Evolutionary conservation across 2,329 filamentous ascomycete genomes (phyloP), one percentile per base, ranked within the genome.

Genomic region (Periconia sp.): DNA sequence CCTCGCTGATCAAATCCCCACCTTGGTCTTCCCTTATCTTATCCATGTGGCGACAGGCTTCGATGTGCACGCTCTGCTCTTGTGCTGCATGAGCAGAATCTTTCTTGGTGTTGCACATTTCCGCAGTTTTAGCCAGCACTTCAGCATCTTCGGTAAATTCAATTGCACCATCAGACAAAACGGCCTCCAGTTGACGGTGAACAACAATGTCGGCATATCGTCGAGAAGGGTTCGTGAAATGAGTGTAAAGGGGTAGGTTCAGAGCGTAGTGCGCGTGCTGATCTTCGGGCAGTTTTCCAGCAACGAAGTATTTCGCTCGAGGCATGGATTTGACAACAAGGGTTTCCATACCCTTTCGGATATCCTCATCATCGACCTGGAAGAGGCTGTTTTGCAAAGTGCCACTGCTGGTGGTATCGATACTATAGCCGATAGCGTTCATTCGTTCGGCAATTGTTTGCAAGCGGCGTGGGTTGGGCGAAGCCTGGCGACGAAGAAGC

Each of bases 81-180:
- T 99, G 94, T 14, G 94, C 94, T 68, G 91, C 94, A 77, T 96
- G 93, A 1, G 94, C 92, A 13, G 92, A 97, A 72, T 99, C 94
- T 76, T 97, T 99, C 86, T 97, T 99, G 71, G 90, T 96, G 80
- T 99, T 99, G 82, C 91, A 96, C 63, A 91, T 86, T 76, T 99
- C 94, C 9, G 92, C 90, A 47, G 90, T 96, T 85, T 97, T 99
- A 66, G 87, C 87, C 41, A 99, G 81, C 53, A 82, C 87, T 71
- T 99, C 94, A 56, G 94, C 75, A 57, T 99, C 94, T 62, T 99
- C 94, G 5, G 80, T 86, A 74, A 94, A 97, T 67, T 97, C 92
- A 45, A 90, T 82, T 58, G 87, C 83, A 58, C 90, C 90, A 50
- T 91, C 85, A 1, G 91, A 94, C 37, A 99, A 82, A 47, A 91